Evolutionary conservation across 2,329 filamentous ascomycete genomes (phyloP).

Genomic region (Fusarium lateritium): DNA sequence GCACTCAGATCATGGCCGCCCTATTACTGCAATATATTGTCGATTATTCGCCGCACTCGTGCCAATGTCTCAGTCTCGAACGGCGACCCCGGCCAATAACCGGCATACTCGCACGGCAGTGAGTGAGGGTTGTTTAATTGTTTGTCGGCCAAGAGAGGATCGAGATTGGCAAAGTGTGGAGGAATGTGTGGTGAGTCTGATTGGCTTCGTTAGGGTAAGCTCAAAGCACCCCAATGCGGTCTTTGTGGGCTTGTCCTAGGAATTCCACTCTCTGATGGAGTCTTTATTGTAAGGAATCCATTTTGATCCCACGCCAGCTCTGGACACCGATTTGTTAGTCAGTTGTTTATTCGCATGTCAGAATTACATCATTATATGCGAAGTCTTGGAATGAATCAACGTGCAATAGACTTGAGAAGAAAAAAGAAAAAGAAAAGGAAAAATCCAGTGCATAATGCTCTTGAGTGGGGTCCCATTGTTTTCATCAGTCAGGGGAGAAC

Average conservation of each 20-base stretch:
- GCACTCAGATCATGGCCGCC: constrained; percentile 15
- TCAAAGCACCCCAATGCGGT: constrained; percentile 36
- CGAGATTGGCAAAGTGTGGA: constrained; percentile 46
- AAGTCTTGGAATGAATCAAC: constrained; percentile 11
- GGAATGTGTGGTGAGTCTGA: constrained; percentile 32
- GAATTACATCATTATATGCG: constrained; percentile 24
- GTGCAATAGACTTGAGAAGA: constrained; percentile 5
- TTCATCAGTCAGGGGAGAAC: constrained; percentile 2
- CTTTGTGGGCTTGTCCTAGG: constrained; percentile 30
- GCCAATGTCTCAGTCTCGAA: constrained; percentile 33
- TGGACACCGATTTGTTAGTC: not conserved
- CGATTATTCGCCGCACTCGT: constrained; percentile 16
- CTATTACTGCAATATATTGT: constrained; percentile 11
- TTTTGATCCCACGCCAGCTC: constrained; percentile 16
- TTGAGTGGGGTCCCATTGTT: constrained; percentile 8
- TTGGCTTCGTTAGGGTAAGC: constrained; percentile 43
- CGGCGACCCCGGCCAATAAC: constrained; percentile 7
- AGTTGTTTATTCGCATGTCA: constrained; percentile 1
- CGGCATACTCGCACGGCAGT: constrained; percentile 30
- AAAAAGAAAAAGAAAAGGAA: not conserved
- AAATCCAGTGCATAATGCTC: constrained; percentile 3
- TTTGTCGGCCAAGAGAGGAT: constrained; percentile 38
- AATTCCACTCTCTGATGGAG: constrained; percentile 37
- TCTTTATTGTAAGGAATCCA: constrained; percentile 18
- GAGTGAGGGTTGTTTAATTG: constrained; percentile 27